Base-by-base conservation (phyloP, 2,329 filamentous ascomycete species). In the Xylaria sp. region DNA sequence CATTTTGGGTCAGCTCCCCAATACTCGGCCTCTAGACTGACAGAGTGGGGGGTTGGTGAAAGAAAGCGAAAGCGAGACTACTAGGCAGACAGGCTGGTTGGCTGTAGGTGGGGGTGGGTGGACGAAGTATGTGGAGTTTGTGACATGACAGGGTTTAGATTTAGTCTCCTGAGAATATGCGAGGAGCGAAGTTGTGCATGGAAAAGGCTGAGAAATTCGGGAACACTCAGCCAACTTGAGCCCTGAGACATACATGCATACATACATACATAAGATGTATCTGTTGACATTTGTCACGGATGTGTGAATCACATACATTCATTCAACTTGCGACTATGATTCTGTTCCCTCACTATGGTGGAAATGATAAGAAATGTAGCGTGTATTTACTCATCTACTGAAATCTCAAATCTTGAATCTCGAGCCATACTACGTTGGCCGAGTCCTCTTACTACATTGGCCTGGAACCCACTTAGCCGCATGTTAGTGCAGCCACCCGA, bases 141-240 rank as follows among this genome's bases (percentile, higher is more conserved):
- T 10, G 16, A 25, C 21, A 25, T 10, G 16, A 25, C 21, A 25
- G 12, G 5, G 25, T 54, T 55, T 47, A 37, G 5, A 32, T 64
- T 13, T 4, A 54, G 25, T 40, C 4, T 35, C 16, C 10, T 25
- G 8, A 13, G 47, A 58, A 53, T 42, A 54, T 27, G 48, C 21
- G 10, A 25, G 10, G 37, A 54, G 23, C 5, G 23, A 51, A 3
- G 40, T 60, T 29, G 47, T 29, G 50, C 35, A 27, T 18, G 18
- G 29, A 42, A 3, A 27, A 23, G n/a, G 16, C n/a, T 32, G 48
- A 44, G 18, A 48, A 44, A 23, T 23, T 50, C 18, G 21, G 55
- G 67, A 47, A 18, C 18, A 51, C 61, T 63, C 68, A 68, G 57
- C 66, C 50, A 73, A 67, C 66, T 72, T 72, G 72, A 53, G 68